Evolutionary conservation across 441 rosid species (phyloP), one percentile per base, ranked within the genome.

Genomic region (Daphne laureola): DNA sequence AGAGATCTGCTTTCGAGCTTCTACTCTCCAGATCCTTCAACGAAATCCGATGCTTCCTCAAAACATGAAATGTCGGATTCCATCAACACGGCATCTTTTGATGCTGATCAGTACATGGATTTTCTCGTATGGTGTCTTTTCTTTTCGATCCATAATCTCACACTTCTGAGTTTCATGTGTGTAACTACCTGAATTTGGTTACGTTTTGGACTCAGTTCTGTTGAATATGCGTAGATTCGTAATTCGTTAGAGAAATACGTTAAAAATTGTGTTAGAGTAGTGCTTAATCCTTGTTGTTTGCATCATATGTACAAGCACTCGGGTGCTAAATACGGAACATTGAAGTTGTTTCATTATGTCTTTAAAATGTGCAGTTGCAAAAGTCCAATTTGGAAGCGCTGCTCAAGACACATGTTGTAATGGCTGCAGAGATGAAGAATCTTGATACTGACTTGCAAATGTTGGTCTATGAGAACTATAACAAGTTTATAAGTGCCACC

Each of bases 351-450:
- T 47, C 11, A 31, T 31, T 31, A 8, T 31, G 38, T 31, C 38
- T 49, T 62, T 53, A 49, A 27, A 57, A 51, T 67, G 5, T 75
- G 65, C 69, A 93, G 97, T 81, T 76, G 38, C 87, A 81, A 53
- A 90, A 78, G 67, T 83, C 95, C 16, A 93, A 82, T 68, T 63
- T 93, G 73, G 97, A 87, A 72, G 87, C 79, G 67, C 85, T 93
- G 66, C 66, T 90, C 61, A 91, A 86, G 66, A 82, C 79, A 67
- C 99, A 93, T 61, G 99, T 93, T 31, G 88, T 81, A 65, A 93
- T 90, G 99, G 99, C 97, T n/a, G 94, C 97, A 0, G 96, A 93
- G 84, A 90, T 93, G 23, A 93, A 93, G 65, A 93, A 93, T 80
- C 87, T 93, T 4, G 99, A 93, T 49, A 90, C 99, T 26, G 99